Evolutionary conservation across 768 basidiomycete species (phyloP), one percentile per base, ranked within the genome.

Genomic region (Auriscalpium vulgare): DNA sequence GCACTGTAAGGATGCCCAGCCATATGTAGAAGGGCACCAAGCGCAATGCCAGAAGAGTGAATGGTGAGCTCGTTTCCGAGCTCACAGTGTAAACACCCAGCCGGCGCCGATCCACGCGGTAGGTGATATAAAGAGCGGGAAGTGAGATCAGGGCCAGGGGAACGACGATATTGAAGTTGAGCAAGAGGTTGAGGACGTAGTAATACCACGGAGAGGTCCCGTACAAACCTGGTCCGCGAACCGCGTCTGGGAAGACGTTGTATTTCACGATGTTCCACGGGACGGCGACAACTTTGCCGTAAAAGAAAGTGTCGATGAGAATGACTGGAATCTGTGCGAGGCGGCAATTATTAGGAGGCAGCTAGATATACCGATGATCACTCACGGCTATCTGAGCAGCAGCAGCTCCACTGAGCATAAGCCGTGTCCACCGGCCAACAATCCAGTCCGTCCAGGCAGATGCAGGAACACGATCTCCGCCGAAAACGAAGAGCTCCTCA

Each of bases 251-350:
- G 70, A 99, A 91, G 59, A 98, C 79, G 69, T 99, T 99, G 77
- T 99, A 98, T 51, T 74, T 76, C 63, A 98, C 71, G 61, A 98
- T 95, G 69, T 98, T 97, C 86, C 91, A 92, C 1, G 95, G 89
- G 3, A 91, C 89, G 54, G 95, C 68, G 6, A 80, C 77, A 43
- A 84, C 74, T 56, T 80, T 84, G 17, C 91, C 91, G 66, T 97
- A 99, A 1, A 88, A 91, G 58, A 85, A 74, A 29, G 86, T 91
- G 72, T 99, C 97, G 54, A 97, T 75, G 29, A 75, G 77, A 56
- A 90, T 70, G 62, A 95, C 86, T 2, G 95, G 94, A 55, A 95
- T 70, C 95, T 98, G 66, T 36, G n/a, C 51, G 51, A 21, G 40
- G 23, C 37, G 56, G 36, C 57, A 47, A 54, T 29, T 11, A 29